Base-by-base conservation (phyloP, 2,329 filamentous ascomycete genomes). In the Aspergillus fijiensis region DNA sequence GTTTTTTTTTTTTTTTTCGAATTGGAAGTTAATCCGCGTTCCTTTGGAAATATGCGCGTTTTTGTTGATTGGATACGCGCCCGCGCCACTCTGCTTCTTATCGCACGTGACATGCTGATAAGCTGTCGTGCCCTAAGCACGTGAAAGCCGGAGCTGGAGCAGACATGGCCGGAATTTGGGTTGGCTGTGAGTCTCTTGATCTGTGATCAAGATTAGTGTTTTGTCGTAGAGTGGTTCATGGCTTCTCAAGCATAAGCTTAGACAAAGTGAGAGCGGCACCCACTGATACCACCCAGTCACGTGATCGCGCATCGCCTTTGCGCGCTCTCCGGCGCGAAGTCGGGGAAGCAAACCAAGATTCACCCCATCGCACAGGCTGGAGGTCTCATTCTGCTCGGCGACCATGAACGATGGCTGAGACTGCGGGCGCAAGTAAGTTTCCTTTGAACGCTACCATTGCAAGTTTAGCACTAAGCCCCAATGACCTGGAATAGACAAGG, bases 401-500 rank as follows among this genome's bases (percentile, higher is more conserved):
- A 72, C 59, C 69, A 78, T 79, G 76, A 76, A 76, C 70, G 54
- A 79, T 79, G 76, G 71, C 72, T 66, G 71, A 67, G 69, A 73
- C 71, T 61, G 68, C 58, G 61, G 67, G 64, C 62, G 71, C 67
- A 61, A 72, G 76, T 78, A 58, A 68, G 74, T 72, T 19, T 16
- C 23, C 42, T 29, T 6, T 25, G 14, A 27, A 6, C 39, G 19
- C 1, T 19, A 6, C 16, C 1, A 45, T 9, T 1, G 6, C 16
- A 6, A 45, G 1, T n/a, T 19, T 14, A 51, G 59, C 49, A 50
- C 69, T 74, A 59, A 72, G 51, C 55, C 57, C 25, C 49, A 31
- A 56, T 29, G 6, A 16, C 5, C 21, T 56, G 14, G 11, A 35
- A 35, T 16, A 76, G 86, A 88, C 76, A 80, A 83, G 61, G 82